Evolutionary conservation across 1,284 basidiomycete species (phyloP).

Genomic region (Athelia sp.): DNA sequence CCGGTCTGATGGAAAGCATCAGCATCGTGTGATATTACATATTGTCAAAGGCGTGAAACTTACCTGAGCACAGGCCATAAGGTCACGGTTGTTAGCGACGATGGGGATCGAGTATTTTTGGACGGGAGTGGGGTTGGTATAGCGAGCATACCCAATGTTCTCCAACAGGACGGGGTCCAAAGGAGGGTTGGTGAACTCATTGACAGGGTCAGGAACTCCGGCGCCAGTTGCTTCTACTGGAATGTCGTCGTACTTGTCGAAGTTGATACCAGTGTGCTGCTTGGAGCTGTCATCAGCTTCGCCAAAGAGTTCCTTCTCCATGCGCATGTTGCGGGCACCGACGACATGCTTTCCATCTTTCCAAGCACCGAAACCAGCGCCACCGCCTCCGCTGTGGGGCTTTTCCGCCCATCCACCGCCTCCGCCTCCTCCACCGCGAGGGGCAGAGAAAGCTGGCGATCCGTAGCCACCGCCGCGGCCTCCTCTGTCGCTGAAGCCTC

Average conservation of each 20-base stretch:
- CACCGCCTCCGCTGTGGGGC: conserved; percentile 29
- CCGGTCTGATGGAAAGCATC: conserved; percentile 65
- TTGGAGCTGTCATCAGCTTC: conserved; percentile 79
- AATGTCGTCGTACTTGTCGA: conserved; percentile 99
- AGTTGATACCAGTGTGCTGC: conserved; percentile 98
- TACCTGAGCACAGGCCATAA: conserved; percentile 99
- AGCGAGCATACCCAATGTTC: conserved; percentile 92
- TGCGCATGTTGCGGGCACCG: conserved; percentile 77
- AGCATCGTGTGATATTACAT: conserved; percentile 11
- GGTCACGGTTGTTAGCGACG: conserved; percentile 85
- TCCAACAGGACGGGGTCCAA: conserved; percentile 92
- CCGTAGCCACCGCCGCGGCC: conserved; percentile 32
- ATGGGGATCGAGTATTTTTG: conserved; percentile 99
- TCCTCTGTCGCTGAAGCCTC: conserved; percentile 37
- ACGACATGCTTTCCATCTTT: conserved; percentile 84
- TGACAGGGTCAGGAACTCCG: conserved; percentile 92
- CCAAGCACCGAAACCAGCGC: conserved; percentile 80
- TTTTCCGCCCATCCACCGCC: conserved; percentile 47
- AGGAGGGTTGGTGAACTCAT: conserved; percentile 83
- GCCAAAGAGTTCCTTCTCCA: conserved; percentile 96
- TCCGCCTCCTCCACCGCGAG: conserved; percentile 23
- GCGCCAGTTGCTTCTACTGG: conserved; percentile 97
- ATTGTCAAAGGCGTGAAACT: conserved; percentile 19
- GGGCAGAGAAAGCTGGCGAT: conserved; percentile 24
- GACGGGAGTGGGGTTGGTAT: conserved; percentile 94